Evolutionary conservation across 352 stramenopile species (phyloP).

Genomic region (Globisporangium rhizosaccharum): DNA sequence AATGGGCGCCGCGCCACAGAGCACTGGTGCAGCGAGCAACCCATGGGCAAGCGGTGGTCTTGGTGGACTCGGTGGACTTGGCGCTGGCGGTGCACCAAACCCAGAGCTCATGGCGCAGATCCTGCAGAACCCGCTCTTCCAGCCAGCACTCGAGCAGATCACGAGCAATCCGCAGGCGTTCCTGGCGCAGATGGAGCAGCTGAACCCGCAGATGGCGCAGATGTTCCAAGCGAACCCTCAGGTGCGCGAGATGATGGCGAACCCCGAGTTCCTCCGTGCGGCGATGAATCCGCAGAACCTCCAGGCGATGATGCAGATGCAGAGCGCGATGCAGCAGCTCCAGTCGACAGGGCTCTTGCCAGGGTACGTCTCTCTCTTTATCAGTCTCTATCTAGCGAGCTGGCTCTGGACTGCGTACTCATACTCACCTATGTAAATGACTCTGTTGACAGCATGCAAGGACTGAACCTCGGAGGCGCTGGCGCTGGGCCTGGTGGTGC

Average conservation of each 20-base stretch:
- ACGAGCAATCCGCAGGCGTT: slow-evolving; percentile 77
- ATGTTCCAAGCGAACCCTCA: slow-evolving; percentile 87
- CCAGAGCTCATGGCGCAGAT: slow-evolving; percentile 78
- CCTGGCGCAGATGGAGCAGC: slow-evolving; percentile 78
- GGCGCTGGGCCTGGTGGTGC: slow-evolving; percentile 9
- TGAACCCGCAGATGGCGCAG: slow-evolving; percentile 87
- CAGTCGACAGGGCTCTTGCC: slow-evolving; percentile 59
- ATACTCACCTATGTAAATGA: not conserved
- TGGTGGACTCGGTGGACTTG: slow-evolving; percentile 5
- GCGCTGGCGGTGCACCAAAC: slow-evolving; percentile 27
- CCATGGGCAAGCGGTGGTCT: slow-evolving; percentile 8
- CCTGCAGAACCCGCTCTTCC: slow-evolving; percentile 86
- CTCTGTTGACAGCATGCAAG: slow-evolving; percentile 34
- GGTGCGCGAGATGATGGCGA: slow-evolving; percentile 87
- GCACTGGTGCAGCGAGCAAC: not conserved
- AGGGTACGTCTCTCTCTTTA: slow-evolving; percentile 31
- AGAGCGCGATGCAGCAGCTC: slow-evolving; percentile 84
- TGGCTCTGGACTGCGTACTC: slow-evolving; percentile 2
- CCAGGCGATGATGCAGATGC: slow-evolving; percentile 90
- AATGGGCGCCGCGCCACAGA: slow-evolving; percentile 4
- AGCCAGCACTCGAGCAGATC: slow-evolving; percentile 77
- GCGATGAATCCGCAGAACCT: slow-evolving; percentile 90
- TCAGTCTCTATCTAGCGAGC: not conserved
- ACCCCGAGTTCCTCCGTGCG: slow-evolving; percentile 78
- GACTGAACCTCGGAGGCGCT: slow-evolving; percentile 32